Conservation (phyloP, 169 alveolate genomes). For the Cryptosporidium ubiquitum region DNA sequence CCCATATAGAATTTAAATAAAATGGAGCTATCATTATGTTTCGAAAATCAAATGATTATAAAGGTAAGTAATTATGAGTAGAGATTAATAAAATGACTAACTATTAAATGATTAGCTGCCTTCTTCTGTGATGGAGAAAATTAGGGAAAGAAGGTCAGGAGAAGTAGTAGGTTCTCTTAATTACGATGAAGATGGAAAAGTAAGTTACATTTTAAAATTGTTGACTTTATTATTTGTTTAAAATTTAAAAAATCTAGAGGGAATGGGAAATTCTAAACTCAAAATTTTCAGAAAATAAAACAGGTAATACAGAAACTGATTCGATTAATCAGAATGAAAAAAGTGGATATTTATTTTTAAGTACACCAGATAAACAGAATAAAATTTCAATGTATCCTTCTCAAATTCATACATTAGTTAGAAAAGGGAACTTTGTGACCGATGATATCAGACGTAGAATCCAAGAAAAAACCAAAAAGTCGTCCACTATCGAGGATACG, state of each 20-base stretch:
- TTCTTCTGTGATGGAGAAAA: conserved; percentile 52
- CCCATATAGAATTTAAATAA: not conserved
- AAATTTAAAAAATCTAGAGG: not conserved
- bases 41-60: conserved; percentile 36
- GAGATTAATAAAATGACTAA: not conserved
- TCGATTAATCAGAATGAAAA: not conserved
- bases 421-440: conserved; percentile 20
- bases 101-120: conserved; percentile 39
- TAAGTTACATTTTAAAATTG: not conserved
- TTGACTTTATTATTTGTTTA: not conserved
- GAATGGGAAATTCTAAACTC: conserved; percentile 43
- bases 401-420: conserved; percentile 22
- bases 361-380: not conserved
- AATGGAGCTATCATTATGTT: conserved; percentile 55
- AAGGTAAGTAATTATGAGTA: conserved; percentile 12
- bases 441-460: conserved; percentile 54
- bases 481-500: conserved; percentile 59
- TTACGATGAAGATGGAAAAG: conserved; percentile 55
- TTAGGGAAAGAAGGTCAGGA: conserved; percentile 22
- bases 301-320: conserved; percentile 7
- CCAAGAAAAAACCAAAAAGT: conserved; percentile 25
- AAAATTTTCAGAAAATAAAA: conserved; percentile 41
- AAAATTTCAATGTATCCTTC: conserved; percentile 70
- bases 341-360: conserved; percentile 54
- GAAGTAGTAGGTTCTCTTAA: conserved; percentile 26